These are phyloP conservation scores for Hypomyces perniciosus DNA, from an alignment of 2,329 filamentous ascomycete genomes.

Conservation along the genomic window DNA sequence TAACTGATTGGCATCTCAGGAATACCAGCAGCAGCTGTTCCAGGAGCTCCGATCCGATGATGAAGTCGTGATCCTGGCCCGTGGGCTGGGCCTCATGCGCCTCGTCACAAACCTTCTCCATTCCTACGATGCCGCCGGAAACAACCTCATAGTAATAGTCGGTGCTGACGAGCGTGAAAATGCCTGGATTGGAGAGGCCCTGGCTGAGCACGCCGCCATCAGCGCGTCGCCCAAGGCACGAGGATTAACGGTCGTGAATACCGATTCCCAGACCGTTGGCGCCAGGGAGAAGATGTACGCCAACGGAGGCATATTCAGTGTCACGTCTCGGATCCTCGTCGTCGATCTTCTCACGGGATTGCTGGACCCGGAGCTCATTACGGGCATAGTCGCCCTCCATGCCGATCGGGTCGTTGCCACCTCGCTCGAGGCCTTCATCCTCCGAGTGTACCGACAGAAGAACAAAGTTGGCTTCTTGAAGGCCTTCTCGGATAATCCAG, in stretches of 20 bases:
- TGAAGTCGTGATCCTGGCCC: conserved; percentile 86
- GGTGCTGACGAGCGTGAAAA: conserved; percentile 91
- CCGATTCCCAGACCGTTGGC: conserved; percentile 81
- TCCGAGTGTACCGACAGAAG: conserved; percentile 87
- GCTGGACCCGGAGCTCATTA: conserved; percentile 76
- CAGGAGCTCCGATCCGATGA: conserved; percentile 84
- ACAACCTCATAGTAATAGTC: conserved; percentile 83
- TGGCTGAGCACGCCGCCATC: conserved; percentile 91
- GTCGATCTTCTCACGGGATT: conserved; percentile 86
- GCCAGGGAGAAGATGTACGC: conserved; percentile 88
- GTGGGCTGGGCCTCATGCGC: conserved; percentile 84
- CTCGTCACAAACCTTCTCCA: conserved; percentile 94
- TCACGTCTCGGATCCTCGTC: conserved; percentile 91
- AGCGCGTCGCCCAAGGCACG: conserved; percentile 76
- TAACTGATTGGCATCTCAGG: conserved; percentile 34
- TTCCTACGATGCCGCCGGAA: conserved; percentile 91
- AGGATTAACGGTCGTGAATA: conserved; percentile 88
- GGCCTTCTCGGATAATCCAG: conserved; percentile 89
- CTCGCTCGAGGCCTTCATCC: conserved; percentile 88
- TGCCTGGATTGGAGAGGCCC: conserved; percentile 91
- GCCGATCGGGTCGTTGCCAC: conserved; percentile 83
- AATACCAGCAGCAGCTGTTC: conserved; percentile 95
- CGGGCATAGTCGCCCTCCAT: conserved; percentile 80
- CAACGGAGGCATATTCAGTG: conserved; percentile 85
- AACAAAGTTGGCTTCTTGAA: conserved; percentile 94